Conservation (phyloP, 176 grass and related monocot genomes). For the Musa troglodytarum region DNA sequence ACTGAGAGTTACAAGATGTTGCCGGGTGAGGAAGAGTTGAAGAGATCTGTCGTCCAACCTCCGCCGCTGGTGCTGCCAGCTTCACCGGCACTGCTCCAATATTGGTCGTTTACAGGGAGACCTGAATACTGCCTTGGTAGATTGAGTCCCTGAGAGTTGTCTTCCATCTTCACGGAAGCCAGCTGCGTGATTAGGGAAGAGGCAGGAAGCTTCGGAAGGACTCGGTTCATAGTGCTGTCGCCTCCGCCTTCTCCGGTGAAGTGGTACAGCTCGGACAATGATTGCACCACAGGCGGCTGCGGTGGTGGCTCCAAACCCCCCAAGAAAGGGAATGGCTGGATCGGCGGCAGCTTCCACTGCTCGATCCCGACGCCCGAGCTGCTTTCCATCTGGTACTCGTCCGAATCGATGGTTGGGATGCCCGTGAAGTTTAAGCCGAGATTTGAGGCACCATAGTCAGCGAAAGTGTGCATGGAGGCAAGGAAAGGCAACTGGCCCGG, state of each 20-base stretch:
- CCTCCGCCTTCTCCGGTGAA: conserved; percentile 32
- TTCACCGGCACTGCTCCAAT: not conserved
- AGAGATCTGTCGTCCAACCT: conserved; percentile 67
- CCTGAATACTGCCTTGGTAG: not conserved
- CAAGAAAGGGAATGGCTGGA: conserved; percentile 26
- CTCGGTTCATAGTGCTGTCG: conserved; percentile 18
- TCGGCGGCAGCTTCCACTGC: conserved; percentile 41
- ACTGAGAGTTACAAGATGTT: conserved; percentile 1
- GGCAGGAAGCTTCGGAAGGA: conserved; percentile 49
- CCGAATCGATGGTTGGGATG: conserved; percentile 25
- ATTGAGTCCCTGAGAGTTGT: not conserved
- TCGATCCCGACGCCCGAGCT: conserved; percentile 24
- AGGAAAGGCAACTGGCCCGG: conserved; percentile 35
- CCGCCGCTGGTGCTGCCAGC: conserved; percentile 15
- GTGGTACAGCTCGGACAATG: conserved; percentile 40
- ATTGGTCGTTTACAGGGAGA: not conserved
- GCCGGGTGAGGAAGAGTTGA: conserved; percentile 39
- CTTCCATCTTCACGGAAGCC: conserved; percentile 16
- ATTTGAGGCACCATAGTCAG: conserved; percentile 21
- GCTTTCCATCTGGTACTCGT: conserved; percentile 42
- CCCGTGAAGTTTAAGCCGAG: conserved; percentile 48
- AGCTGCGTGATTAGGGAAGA: conserved; percentile 15
- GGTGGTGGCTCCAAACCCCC: conserved; percentile 22
- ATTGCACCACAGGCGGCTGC: conserved; percentile 27
- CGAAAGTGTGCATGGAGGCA: conserved; percentile 24